phyloP scores from a whole-genome alignment of 2,329 filamentous ascomycete species.

The Massarina eburnea region DNA sequence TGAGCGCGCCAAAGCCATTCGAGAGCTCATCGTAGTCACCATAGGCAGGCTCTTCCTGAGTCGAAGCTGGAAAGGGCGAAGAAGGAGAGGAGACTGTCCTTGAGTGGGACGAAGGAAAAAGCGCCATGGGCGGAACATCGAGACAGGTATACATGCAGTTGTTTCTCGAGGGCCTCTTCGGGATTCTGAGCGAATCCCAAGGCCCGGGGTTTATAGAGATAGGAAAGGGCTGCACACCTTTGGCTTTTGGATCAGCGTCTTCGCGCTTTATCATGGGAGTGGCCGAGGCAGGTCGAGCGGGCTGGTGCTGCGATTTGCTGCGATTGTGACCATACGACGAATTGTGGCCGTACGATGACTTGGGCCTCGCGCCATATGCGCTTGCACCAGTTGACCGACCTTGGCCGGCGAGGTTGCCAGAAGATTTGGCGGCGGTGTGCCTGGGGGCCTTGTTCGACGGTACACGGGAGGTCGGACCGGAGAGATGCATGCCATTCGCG shows the following conservation, averaged over 20 bases:
- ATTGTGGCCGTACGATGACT: constrained; percentile 51
- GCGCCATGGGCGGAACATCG: constrained; percentile 16
- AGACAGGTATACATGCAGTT: constrained; percentile 18
- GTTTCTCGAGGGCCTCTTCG: constrained; percentile 26
- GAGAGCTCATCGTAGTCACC: constrained; percentile 31
- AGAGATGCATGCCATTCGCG: constrained; percentile 42
- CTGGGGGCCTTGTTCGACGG: constrained; percentile 46
- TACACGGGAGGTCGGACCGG: constrained; percentile 44
- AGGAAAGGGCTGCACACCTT: constrained; percentile 49
- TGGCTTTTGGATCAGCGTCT: constrained; percentile 43
- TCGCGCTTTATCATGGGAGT: constrained; percentile 47
- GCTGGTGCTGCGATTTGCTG: constrained; percentile 51
- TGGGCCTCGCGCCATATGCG: constrained; percentile 35
- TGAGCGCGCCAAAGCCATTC: constrained; percentile 25
- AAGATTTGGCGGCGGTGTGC: constrained; percentile 50
- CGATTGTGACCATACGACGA: no score
- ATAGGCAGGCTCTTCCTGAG: constrained; percentile 33
- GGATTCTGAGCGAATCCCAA: constrained; percentile 30
- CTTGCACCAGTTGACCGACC: constrained; percentile 50
- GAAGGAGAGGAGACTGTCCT: constrained; percentile 30
- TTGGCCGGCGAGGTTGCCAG: constrained; percentile 55
- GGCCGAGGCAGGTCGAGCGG: constrained; percentile 42
- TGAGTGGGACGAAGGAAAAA: constrained; percentile 14
- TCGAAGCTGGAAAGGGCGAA: constrained; percentile 21
- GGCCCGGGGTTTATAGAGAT: constrained; percentile 38